Evolutionary conservation across 2,329 filamentous ascomycete genomes (phyloP).

Genomic region (Tolypocladium tropicale): DNA sequence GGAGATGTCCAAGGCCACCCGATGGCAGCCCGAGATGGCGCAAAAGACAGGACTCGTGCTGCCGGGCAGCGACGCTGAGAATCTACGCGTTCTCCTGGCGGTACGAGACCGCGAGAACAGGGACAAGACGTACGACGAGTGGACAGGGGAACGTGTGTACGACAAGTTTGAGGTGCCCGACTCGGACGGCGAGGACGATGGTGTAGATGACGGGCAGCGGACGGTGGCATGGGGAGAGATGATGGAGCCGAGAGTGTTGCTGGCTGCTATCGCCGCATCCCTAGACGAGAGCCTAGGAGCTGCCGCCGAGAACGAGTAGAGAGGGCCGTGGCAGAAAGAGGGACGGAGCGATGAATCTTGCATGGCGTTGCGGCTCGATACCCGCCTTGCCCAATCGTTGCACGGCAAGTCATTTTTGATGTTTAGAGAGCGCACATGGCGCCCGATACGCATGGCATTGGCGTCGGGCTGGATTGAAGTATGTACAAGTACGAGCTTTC

Average conservation of each 20-base stretch:
- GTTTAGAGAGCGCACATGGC: not conserved
- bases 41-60: conserved; percentile 57
- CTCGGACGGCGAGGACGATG: conserved; percentile 47
- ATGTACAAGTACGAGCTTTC: not conserved
- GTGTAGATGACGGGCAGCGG: conserved; percentile 52
- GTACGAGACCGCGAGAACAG: conserved; percentile 53
- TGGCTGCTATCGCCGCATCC: conserved; percentile 13
- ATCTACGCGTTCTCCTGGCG: conserved; percentile 55
- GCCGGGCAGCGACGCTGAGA: conserved; percentile 37
- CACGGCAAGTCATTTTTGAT: not conserved
- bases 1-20: conserved; percentile 48
- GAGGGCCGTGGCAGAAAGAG: not conserved
- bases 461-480: not conserved
- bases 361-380: not conserved
- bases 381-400: not conserved
- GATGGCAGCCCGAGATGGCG: conserved; percentile 55
- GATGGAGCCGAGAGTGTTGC: conserved; percentile 57
- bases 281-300: conserved; percentile 1
- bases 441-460: not conserved
- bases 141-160: conserved; percentile 63
- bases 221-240: conserved; percentile 51
- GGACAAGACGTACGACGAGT: conserved; percentile 51
- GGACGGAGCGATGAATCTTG: not conserved
- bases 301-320: not conserved
- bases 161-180: conserved; percentile 67